A percentile compares a stretch with the other conserved stretches of the same genome.
phyloP scores from a whole-genome alignment of 441 rosid genomes.

The Pelargonium citronellum region DNA sequence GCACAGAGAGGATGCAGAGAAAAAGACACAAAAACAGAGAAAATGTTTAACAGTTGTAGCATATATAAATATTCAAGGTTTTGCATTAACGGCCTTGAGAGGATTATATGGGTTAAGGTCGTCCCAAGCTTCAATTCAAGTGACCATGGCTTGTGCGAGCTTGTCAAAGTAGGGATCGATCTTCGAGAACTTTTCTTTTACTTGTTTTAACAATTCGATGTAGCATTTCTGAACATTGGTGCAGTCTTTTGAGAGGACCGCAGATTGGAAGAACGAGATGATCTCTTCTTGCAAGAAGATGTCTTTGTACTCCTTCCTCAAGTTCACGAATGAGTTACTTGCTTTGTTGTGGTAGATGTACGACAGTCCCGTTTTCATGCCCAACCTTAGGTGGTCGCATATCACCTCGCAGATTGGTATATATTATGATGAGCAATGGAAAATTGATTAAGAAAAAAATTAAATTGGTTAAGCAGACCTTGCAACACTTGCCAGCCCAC shows the following conservation, averaged over 20 bases:
- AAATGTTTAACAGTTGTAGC: background rate
- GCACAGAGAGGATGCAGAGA: background rate
- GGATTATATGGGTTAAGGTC: slow-evolving; percentile 58
- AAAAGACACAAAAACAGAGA: background rate
- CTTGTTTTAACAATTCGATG: slow-evolving; percentile 67
- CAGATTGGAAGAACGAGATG: slow-evolving; percentile 86
- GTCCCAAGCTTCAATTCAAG: slow-evolving; percentile 96
- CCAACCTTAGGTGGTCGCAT: slow-evolving; percentile 80
- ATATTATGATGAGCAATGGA: no score
- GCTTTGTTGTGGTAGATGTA: slow-evolving; percentile 95
- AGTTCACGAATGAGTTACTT: slow-evolving; percentile 73
- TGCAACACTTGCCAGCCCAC: slow-evolving; percentile 98
- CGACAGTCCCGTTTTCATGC: slow-evolving; percentile 89
- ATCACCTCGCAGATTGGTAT: slow-evolving; percentile 52
- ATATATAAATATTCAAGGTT: background rate
- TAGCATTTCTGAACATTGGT: slow-evolving; percentile 82
- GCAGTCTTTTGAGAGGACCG: slow-evolving; percentile 63
- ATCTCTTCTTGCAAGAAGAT: slow-evolving; percentile 93
- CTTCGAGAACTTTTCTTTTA: slow-evolving; percentile 66
- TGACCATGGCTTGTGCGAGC: slow-evolving; percentile 91
- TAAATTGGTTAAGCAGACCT: slow-evolving; percentile 38
- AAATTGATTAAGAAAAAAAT: no score
- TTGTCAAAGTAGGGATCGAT: slow-evolving; percentile 82
- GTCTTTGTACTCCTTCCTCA: slow-evolving; percentile 6
- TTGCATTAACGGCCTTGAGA: background rate